Evolutionary conservation across 176 grass and related monocot genomes (phyloP).

Genomic region (Canna indica): DNA sequence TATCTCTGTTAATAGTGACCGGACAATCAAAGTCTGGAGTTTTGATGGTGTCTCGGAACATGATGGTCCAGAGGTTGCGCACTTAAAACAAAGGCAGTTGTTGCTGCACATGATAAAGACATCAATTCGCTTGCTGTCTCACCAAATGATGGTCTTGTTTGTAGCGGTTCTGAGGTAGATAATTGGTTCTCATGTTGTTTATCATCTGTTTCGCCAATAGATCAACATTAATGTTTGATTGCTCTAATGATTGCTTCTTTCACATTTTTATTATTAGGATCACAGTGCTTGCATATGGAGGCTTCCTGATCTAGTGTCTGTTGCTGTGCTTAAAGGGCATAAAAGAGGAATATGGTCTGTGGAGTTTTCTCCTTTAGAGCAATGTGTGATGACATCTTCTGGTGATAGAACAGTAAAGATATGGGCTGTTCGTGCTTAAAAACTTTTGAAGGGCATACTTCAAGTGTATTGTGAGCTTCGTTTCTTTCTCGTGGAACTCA

Average conservation of each 20-base stretch:
- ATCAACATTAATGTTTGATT: neutral
- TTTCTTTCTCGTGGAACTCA: slow-evolving; percentile 81
- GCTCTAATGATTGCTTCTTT: neutral
- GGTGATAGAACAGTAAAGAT: slow-evolving; percentile 91
- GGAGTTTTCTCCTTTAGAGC: slow-evolving; percentile 93
- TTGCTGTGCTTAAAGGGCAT: slow-evolving; percentile 69
- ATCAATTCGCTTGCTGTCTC: slow-evolving; percentile 84
- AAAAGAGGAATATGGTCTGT: slow-evolving; percentile 93
- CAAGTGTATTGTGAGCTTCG: slow-evolving; percentile 65
- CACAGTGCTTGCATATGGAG: slow-evolving; percentile 88
- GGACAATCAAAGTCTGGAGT: slow-evolving; percentile 85
- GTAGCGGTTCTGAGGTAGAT: slow-evolving; percentile 84
- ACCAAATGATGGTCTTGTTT: slow-evolving; percentile 82
- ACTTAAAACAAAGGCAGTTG: slow-evolving; percentile 75
- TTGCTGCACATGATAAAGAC: slow-evolving; percentile 94
- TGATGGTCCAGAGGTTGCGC: slow-evolving; percentile 36
- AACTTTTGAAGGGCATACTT: slow-evolving; percentile 89
- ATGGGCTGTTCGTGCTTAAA: slow-evolving; percentile 87
- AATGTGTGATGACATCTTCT: slow-evolving; percentile 84
- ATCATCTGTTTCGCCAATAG: neutral
- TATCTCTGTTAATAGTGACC: slow-evolving; percentile 37
- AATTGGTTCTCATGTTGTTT: neutral
- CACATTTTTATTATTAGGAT: slow-evolving; percentile 48
- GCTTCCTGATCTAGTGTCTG: slow-evolving; percentile 64
- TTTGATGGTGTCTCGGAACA: slow-evolving; percentile 39